Evolutionary conservation across 75 land plant species (phyloP).

Genomic region (Sequoiadendron giganteum): DNA sequence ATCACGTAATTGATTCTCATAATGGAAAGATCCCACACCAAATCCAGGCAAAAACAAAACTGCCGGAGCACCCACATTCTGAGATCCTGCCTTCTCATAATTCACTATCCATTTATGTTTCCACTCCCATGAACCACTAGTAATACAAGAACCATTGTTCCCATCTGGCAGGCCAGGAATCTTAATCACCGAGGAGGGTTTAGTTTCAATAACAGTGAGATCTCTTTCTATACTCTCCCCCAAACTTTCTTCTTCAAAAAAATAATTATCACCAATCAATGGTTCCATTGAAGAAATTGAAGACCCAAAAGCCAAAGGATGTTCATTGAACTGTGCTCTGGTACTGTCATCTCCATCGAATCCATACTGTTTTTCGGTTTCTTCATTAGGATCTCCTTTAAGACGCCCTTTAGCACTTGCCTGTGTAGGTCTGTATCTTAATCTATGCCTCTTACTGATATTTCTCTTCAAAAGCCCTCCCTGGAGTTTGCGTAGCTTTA

Average conservation of each 20-base stretch:
- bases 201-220: neutral
- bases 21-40: slow-evolving; percentile 85
- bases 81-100: slow-evolving; percentile 65
- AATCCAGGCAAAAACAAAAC: slow-evolving; percentile 79
- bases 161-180: slow-evolving; percentile 3
- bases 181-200: neutral
- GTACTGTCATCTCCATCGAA: neutral
- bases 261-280: neutral
- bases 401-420: neutral
- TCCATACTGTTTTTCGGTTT: neutral
- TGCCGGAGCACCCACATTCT: slow-evolving; percentile 56
- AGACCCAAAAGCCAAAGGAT: neutral
- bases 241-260: neutral
- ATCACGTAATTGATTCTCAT: slow-evolving; percentile 78
- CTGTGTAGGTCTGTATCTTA: neutral
- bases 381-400: neutral
- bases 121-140: slow-evolving; percentile 75
- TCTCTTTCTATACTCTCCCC: neutral
- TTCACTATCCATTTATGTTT: slow-evolving; percentile 66
- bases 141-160: neutral
- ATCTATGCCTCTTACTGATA: neutral
- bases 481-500: neutral
- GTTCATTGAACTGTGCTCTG: neutral
- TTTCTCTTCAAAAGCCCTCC: neutral
- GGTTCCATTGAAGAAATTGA: neutral